Base-by-base conservation (phyloP, 2,329 filamentous ascomycete genomes). In the Coniochaeta sp. region DNA sequence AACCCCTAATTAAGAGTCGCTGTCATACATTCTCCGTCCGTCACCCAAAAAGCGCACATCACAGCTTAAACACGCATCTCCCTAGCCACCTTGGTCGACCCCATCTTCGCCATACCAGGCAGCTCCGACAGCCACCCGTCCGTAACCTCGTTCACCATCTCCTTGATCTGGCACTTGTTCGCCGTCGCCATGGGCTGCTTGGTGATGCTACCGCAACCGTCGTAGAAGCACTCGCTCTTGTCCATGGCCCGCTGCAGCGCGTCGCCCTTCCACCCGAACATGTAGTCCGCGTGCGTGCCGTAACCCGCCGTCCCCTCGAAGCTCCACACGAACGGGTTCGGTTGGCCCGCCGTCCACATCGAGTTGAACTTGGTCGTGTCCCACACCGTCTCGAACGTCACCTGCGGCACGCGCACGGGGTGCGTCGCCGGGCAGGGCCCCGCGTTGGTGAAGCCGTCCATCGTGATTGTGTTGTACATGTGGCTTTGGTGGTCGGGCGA, bases 141-240 rank as follows among this genome's bases (percentile, higher is more conserved):
- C 17, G 65, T 68, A 9, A 63, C 52, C 60, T 71, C 70, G 32
- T 67, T 66, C n/a, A 71, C 65, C 60, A 68, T 61, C 22, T 71
- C 69, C 58, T 65, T 60, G 22, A 71, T 66, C 3, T 65, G 68
- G 57, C 70, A 71, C 61, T 69, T 26, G 54, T 71, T 72, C 34
- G 69, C 69, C 3, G 36, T 42, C 12, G 63, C 9, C 68, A 71
- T 71, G 55, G 59, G 58, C 65, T 72, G 70, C 66, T 70, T 71
- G 61, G 64, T 68, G 63, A 71, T 69, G 38, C 66, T 68, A 17
- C 69, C 69, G 59, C 68, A 71, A 58, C 69, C 69, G 55, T 71
- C 73, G 56, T 72, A 75, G 64, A 76, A 73, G 71, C 74, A 77
- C 62, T 75, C 73, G 59, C 54, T 52, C 38, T 58, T 52, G 42